Conservation (phyloP, 202 grass and related monocot genomes). For the Elaeis oleifera region DNA sequence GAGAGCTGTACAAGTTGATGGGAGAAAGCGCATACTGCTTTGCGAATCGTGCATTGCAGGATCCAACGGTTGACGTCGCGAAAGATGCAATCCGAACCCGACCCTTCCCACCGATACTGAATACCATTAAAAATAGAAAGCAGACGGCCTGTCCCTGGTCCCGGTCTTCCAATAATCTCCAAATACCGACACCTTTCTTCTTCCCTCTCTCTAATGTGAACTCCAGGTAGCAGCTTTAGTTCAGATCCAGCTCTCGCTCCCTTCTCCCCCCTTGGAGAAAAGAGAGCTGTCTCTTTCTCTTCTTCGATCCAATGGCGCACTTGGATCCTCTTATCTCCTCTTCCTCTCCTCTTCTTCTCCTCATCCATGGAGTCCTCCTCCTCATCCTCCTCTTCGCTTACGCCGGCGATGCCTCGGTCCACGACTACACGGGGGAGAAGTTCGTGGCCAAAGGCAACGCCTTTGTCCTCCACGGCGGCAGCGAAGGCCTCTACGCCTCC, state of each 20-base stretch:
- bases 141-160: too few species aligned
- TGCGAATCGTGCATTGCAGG: too few species aligned
- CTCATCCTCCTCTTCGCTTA: conserved; percentile 5
- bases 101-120: too few species aligned
- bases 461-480: conserved; percentile 82
- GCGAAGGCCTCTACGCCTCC: conserved; percentile 91
- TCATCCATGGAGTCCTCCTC: conserved; percentile 9
- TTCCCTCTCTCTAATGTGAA: not conserved
- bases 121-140: too few species aligned
- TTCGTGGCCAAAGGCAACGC: conserved; percentile 84
- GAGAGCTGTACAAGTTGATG: too few species aligned
- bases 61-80: too few species aligned
- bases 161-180: not conserved
- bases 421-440: conserved; percentile 62
- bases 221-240: too few species aligned
- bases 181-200: not conserved
- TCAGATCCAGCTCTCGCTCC: not conserved
- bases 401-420: conserved; percentile 60
- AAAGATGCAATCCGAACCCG: too few species aligned
- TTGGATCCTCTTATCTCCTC: not conserved
- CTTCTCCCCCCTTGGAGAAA: not conserved
- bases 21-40: too few species aligned
- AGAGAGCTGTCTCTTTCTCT: not conserved
- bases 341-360: conserved; percentile 5
- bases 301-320: not conserved